Evolutionary conservation across 768 basidiomycete species (phyloP).

Genomic region (Tricholoma terreum): DNA sequence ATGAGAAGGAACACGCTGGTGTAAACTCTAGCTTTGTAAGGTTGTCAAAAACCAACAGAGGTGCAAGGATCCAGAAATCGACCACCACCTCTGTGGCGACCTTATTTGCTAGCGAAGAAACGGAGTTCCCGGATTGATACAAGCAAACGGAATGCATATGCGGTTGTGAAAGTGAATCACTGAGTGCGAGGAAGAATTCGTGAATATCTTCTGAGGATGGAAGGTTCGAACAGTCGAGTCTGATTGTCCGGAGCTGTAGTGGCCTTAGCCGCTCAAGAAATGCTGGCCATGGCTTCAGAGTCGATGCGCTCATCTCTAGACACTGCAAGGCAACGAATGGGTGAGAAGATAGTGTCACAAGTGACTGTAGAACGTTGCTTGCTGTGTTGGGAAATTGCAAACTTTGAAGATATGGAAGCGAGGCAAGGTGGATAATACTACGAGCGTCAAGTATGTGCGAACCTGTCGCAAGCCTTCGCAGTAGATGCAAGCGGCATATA

Average conservation of each 20-base stretch:
- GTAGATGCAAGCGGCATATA: not conserved
- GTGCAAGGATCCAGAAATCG: not conserved
- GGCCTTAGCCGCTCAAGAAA: not conserved
- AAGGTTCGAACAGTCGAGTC: not conserved
- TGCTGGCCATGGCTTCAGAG: not conserved
- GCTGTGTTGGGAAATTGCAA: not conserved
- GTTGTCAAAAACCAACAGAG: constrained; percentile 1
- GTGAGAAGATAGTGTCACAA: not conserved
- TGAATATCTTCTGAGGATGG: not conserved
- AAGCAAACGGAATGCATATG: not conserved
- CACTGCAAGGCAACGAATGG: not conserved
- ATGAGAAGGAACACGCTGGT: not conserved
- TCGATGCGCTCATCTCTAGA: not conserved
- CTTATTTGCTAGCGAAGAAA: not conserved
- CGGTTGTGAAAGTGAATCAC: not conserved
- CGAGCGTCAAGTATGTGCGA: not conserved
- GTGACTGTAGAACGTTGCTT: not conserved
- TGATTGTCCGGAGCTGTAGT: not conserved
- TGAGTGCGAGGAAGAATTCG: constrained; percentile 2
- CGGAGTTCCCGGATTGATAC: not conserved
- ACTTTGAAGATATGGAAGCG: not conserved
- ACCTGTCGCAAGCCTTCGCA: constrained; percentile 2
- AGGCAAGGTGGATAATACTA: not conserved
- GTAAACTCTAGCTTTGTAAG: constrained; percentile 1
- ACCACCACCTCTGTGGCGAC: not conserved